Evolutionary conservation across 768 basidiomycete species (phyloP).

Genomic region (Sutorius australiensis): DNA sequence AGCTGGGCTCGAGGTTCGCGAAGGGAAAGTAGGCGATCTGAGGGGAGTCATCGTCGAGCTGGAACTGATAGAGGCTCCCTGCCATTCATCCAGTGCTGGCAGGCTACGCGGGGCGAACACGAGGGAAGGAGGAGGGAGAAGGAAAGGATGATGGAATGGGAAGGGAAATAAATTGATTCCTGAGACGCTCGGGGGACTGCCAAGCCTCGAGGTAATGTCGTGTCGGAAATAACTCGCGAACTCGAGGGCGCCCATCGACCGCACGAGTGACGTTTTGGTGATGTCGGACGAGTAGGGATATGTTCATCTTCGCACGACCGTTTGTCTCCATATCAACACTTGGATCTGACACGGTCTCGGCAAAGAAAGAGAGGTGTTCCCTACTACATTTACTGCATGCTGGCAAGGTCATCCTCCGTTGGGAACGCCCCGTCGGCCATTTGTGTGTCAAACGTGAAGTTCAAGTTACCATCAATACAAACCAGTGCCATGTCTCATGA

Average conservation of each 20-base stretch:
- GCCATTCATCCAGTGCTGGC: constrained; percentile 34
- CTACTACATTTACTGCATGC: no score
- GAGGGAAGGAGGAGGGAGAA: constrained; percentile 12
- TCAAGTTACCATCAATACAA: constrained; percentile 22
- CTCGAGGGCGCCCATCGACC: not conserved
- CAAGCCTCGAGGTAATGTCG: constrained; percentile 31
- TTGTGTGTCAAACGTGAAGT: not conserved
- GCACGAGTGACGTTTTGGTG: no score
- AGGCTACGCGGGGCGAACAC: constrained; percentile 1
- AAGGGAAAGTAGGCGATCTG: constrained; percentile 58
- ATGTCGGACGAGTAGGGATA: not conserved
- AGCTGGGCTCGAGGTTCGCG: constrained; percentile 47
- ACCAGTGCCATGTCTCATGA: constrained; percentile 17
- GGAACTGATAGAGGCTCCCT: constrained; percentile 32
- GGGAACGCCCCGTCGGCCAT: not conserved
- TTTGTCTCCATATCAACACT: constrained; percentile 23
- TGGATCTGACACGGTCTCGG: not conserved
- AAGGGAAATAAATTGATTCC: constrained; percentile 4
- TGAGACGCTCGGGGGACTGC: constrained; percentile 16
- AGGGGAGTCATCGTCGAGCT: constrained; percentile 67
- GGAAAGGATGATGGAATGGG: not conserved
- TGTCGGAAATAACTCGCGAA: constrained; percentile 22
- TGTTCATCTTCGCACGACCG: not conserved
- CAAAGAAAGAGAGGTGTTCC: no score
- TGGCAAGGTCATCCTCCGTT: not conserved